Percentiles rank a stretch among this genome's conserved stretches.
Conservation (phyloP, 2,329 filamentous ascomycete genomes). For the Macrophomina pseudophaseolina region DNA sequence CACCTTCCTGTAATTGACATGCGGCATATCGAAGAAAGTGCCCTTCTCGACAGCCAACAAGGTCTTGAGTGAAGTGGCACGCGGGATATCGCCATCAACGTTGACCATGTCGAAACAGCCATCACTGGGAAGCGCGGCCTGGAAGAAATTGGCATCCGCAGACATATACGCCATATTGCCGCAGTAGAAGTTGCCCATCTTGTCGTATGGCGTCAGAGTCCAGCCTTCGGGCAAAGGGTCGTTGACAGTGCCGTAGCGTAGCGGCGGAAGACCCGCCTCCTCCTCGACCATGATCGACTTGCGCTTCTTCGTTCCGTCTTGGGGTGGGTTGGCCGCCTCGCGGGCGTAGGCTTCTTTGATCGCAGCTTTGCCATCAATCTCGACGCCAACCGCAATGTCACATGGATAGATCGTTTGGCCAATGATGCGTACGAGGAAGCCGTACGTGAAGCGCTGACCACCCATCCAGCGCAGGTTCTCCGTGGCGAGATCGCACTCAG, state of each 20-base stretch:
- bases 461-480: constrained; percentile 96
- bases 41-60: constrained; percentile 74
- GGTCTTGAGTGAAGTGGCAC: constrained; percentile 69
- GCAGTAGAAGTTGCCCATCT: constrained; percentile 88
- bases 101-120: constrained; percentile 85
- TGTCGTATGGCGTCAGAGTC: constrained; percentile 74
- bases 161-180: constrained; percentile 97
- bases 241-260: constrained; percentile 79
- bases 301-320: constrained; percentile 35
- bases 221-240: constrained; percentile 79
- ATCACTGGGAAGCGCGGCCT: constrained; percentile 79
- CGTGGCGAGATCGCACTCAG: constrained; percentile 87
- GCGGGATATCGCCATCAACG: constrained; percentile 75
- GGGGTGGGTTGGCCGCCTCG: constrained; percentile 33
- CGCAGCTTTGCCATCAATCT: constrained; percentile 73
- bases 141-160: constrained; percentile 84
- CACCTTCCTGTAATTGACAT: constrained; percentile 83
- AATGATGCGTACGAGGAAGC: constrained; percentile 77
- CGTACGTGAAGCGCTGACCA: constrained; percentile 79
- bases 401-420: constrained; percentile 83
- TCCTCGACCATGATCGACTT: constrained; percentile 12
- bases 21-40: constrained; percentile 77
- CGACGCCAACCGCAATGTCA: constrained; percentile 84
- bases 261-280: constrained; percentile 63
- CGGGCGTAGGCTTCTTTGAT: constrained; percentile 74